phyloP scores from a whole-genome alignment of 148 eudicot species.

The Silene conica region DNA sequence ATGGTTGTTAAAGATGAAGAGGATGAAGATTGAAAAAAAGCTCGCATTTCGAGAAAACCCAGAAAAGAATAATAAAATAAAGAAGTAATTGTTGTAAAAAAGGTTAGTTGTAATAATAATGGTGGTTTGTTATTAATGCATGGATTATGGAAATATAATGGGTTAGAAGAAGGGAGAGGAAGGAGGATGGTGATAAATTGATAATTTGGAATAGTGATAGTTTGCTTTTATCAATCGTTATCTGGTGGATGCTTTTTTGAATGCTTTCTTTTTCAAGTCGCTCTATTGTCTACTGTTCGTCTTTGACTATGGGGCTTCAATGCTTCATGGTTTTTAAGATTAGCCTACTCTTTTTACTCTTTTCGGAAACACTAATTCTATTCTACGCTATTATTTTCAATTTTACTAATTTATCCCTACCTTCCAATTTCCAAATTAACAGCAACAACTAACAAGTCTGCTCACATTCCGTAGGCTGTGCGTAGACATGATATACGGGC shows the following conservation, averaged over 20 bases:
- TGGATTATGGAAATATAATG: too few species aligned
- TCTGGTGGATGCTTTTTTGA: not conserved
- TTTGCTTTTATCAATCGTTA: not conserved
- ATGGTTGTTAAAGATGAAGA: not conserved
- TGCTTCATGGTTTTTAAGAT: not conserved
- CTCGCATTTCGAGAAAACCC: slow-evolving; percentile 13
- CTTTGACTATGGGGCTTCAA: not conserved
- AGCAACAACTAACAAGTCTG: too few species aligned
- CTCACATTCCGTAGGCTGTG: too few species aligned
- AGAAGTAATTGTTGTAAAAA: too few species aligned
- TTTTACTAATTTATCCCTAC: not conserved
- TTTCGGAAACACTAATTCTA: too few species aligned
- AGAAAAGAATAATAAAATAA: not conserved
- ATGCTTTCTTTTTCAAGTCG: not conserved
- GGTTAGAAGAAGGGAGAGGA: too few species aligned
- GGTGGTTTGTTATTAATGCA: too few species aligned
- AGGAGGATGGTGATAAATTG: not conserved
- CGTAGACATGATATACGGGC: too few species aligned
- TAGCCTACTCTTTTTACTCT: not conserved
- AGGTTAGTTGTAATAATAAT: too few species aligned
- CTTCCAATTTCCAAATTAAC: too few species aligned
- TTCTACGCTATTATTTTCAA: not conserved
- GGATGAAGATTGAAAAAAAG: slow-evolving; percentile 5
- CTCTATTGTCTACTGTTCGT: not conserved
- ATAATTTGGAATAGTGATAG: not conserved